Evolutionary conservation across 257 asterid species (phyloP), one percentile per base, ranked within the genome.

Genomic region (Solanum commersonii): DNA sequence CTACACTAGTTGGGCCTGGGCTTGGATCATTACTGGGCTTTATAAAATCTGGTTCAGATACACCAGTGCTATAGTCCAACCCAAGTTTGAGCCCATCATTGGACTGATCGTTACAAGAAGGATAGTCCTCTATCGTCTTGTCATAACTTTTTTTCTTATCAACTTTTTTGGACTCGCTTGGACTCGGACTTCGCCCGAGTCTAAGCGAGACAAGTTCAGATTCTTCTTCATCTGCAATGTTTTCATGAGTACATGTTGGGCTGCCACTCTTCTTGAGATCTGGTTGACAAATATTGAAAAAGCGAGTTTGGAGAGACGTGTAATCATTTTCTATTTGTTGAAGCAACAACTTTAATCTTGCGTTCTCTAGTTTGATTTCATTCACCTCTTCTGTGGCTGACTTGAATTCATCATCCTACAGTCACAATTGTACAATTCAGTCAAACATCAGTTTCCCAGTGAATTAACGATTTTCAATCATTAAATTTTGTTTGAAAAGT

Each of bases 161-260:
- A 23, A 88, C 90, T 87, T 86, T 91, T 86, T 90, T 91, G 52
- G 87, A 49, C 4, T 88, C 91, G 27, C 46, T 87, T 20, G 90
- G 88, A 40, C 67, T 83, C 23, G 91, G 89, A 52, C 89, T 91
- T 14, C 88, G 91, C 87, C 99, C 99, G 1, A 96, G 95, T 44
- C 94, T 91, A 89, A 95, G 98, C 20, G 95, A 95, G 18, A 96
- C 95, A 1, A 94, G 92, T 13, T 95, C 98, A 79, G 88, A 93
- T 84, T 94, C 93, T 76, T 88, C 91, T 84, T 94, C 93, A 10
- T 73, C 83, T 37, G 9, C 40, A 27, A 46, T 12, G 15, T 87
- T 68, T 52, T 89, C 87, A 13, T 23, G 59, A 6, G n/a, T 86
- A 31, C 33, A 44, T 12, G 40, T 46, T 34, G 84, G 78, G 74